Conservation (phyloP, 345 rosid genomes). For the Linum trigynum region DNA sequence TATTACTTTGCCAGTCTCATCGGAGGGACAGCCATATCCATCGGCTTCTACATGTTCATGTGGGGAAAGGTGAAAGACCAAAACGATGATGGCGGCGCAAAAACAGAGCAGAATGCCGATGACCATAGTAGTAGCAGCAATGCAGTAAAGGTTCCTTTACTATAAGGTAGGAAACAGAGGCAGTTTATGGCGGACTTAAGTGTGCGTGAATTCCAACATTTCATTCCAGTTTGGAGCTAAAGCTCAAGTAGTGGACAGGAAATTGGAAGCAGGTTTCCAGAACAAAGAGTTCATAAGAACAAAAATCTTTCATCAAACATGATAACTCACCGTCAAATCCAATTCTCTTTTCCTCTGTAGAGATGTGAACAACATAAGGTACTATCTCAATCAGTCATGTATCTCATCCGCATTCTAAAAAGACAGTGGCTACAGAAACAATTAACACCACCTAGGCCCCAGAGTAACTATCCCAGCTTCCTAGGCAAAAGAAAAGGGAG, state of each 20-base stretch:
- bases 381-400: neutral
- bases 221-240: too few species aligned
- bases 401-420: neutral
- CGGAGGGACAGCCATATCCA: neutral
- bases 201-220: too few species aligned
- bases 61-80: slow-evolving; percentile 6
- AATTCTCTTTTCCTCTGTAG: neutral
- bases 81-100: neutral
- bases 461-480: neutral
- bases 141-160: too few species aligned
- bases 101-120: too few species aligned
- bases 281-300: too few species aligned
- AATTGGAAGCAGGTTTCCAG: too few species aligned
- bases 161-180: too few species aligned
- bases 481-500: neutral
- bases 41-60: neutral
- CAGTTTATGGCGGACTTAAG: too few species aligned
- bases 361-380: neutral
- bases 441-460: neutral
- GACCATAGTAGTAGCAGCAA: too few species aligned
- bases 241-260: too few species aligned
- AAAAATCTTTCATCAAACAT: too few species aligned
- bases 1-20: neutral
- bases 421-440: neutral
- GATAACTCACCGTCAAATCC: neutral